phyloP scores from a whole-genome alignment of 192 early-diverging fungal species.

The Coemansia sp. region DNA sequence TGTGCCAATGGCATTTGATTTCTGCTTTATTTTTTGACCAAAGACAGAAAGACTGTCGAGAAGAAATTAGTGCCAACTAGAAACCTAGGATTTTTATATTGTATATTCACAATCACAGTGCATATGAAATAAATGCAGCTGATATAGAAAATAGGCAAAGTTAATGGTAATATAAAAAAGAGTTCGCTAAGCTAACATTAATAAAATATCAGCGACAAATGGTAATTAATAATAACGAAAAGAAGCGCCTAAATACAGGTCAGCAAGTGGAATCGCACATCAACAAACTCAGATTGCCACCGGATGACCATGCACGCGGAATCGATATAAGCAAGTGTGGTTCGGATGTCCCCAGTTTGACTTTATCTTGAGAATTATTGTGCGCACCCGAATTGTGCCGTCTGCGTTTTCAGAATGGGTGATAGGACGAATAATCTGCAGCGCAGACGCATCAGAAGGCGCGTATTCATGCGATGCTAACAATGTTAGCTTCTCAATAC shows the following conservation, averaged over 20 bases:
- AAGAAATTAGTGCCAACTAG: no score
- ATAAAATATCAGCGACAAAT: no score
- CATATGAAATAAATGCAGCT: not conserved
- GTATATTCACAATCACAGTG: no score
- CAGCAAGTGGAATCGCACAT: not conserved
- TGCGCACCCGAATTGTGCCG: slow-evolving; percentile 50
- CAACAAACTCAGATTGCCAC: slow-evolving; percentile 8
- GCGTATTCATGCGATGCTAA: slow-evolving; percentile 53
- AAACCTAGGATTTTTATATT: no score
- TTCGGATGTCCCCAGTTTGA: slow-evolving; percentile 72
- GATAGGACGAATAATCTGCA: slow-evolving; percentile 52
- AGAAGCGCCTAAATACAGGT: slow-evolving; percentile 1
- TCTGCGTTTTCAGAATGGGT: slow-evolving; percentile 9
- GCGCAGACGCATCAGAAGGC: slow-evolving; percentile 32
- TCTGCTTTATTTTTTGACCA: no score
- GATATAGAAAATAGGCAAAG: not conserved
- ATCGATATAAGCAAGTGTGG: slow-evolving; percentile 74
- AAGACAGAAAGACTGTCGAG: no score
- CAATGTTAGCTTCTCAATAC: slow-evolving; percentile 19
- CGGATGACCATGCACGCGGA: slow-evolving; percentile 65
- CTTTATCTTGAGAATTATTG: slow-evolving; percentile 59
- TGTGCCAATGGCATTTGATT: no score
- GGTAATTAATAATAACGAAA: not conserved
- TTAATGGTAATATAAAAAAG: no score
- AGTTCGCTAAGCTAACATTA: no score